Base-by-base conservation (phyloP, 2,329 filamentous ascomycete species). In the Aspergillus amoenus region DNA sequence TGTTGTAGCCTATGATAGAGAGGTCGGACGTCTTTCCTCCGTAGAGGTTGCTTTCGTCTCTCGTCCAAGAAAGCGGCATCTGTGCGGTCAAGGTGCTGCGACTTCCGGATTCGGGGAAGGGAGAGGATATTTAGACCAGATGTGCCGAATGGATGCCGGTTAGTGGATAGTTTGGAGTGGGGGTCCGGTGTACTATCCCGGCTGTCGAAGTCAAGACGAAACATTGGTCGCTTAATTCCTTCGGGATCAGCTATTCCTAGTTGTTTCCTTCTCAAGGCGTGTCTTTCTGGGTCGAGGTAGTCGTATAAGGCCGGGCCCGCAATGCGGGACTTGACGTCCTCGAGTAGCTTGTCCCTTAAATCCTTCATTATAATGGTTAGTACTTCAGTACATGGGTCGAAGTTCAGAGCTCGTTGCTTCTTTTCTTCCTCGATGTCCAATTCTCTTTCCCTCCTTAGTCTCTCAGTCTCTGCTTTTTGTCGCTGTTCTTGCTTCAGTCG, bases 371-470 rank as follows among this genome's bases (percentile, higher is more conserved):
- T 83, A 44, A 90, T 83, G 60, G 93, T 87, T 40, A 92, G 81
- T 34, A 94, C 93, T 69, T 95, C 93, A 48, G 81, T 78, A 4
- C 93, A 90, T n/a, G 94, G 93, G 73, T 99, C 93, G 62, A 97
- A 85, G 70, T 95, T 89, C 68, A 89, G 88, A 17, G 93, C 93
- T 52, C 93, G 82, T 66, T 93, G 88, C 68, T 86, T 88, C 78
- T 94, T 97, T 73, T 97, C 93, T 64, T 94, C 89, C 69, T 97
- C 92, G 7, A 93, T 70, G 69, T 97, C 93, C 48, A 87, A 83
- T 61, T 91, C 90, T 43, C 91, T 88, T 68, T 96, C 90, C 47
- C 83, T 85, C 54, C 84, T 84, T 44, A 85, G 77, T 56, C 86
- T 84, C 56, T 88, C 85, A 55, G 82, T 81, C 59, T 93, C 88